A percentile compares a stretch with the other conserved stretches of the same genome.
Evolutionary conservation across 306 rosid genomes (phyloP).

Genomic region (Clitoria ternatea): DNA sequence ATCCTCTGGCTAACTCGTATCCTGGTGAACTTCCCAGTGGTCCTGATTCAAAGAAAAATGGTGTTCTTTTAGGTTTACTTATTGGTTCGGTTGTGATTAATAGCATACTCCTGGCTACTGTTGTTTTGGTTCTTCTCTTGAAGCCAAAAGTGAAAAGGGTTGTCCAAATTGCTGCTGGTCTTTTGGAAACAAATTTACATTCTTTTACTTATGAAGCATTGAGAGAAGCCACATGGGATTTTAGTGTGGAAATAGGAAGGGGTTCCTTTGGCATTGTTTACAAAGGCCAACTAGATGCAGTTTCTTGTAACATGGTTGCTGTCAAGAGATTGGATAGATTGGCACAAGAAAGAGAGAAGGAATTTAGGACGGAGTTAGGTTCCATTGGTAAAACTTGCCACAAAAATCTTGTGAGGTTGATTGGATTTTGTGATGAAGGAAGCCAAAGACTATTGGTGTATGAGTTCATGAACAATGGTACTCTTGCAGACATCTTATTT

Average conservation of each 20-base stretch:
- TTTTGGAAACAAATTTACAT: constrained; percentile 33
- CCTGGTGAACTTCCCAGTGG: background rate
- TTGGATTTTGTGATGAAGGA: constrained; percentile 44
- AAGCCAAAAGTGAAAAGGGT: constrained; percentile 18
- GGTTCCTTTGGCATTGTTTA: constrained; percentile 49
- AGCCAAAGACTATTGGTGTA: constrained; percentile 30
- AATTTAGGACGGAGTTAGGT: constrained; percentile 36
- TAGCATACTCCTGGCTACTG: background rate
- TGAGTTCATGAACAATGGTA: constrained; percentile 37
- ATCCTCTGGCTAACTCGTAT: background rate
- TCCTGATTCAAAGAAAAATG: background rate
- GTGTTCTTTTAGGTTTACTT: constrained; percentile 24
- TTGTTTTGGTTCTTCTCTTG: background rate
- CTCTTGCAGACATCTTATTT: constrained; percentile 26
- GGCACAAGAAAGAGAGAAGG: constrained; percentile 38
- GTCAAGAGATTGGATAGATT: constrained; percentile 44
- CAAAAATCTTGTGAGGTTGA: constrained; percentile 35
- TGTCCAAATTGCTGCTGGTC: background rate
- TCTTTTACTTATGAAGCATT: constrained; percentile 27
- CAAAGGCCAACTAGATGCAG: constrained; percentile 29
- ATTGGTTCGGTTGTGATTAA: constrained; percentile 27
- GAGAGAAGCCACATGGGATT: constrained; percentile 32
- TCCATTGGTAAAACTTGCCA: constrained; percentile 38
- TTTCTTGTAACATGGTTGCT: constrained; percentile 15
- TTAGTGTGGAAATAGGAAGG: constrained; percentile 33